Evolutionary conservation across 352 stramenopile species (phyloP), one percentile per base, ranked within the genome.

Genomic region (Globisporangium radiosum): DNA sequence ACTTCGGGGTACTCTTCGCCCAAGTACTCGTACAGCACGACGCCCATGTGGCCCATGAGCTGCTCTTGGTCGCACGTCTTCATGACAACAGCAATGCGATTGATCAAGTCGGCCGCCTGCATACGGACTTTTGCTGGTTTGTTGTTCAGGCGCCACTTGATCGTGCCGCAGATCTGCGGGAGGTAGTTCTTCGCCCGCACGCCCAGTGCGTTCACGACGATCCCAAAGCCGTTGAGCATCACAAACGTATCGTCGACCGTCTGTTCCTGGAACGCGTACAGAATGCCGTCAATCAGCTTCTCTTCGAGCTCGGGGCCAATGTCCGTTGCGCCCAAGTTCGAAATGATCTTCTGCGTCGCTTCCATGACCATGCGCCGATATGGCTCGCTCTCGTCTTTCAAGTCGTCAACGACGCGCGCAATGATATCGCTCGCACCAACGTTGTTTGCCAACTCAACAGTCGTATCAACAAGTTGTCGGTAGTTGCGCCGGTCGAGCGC

Each of bases 281-380:
- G 75, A 47, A 99, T 98, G 33, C 97, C 97, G 74, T 99, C 97
- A 61, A 99, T 98, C n/a, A 99, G 83, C 56, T 97, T 95, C 76
- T 99, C 97, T 66, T 99, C 97, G 0, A 99, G 76, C 13, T 97
- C 81, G 0, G 95, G 86, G 51, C 97, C 96, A 63, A 99, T 97
- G 72, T 99, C 96, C 0, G 87, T 95, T 15, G 90, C 92, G 37
- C 97, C 97, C 42, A 99, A 68, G 64, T 99, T 98, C 53, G 97
- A 90, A 8, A 99, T 85, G n/a, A 99, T 93, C 62, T 98, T 97
- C 64, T 98, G 87, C 48, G 99, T 96, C 1, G 94, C 98, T 67
- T 99, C 97, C 92, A 99, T 99, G 5, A 99, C 97, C 97, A 99
- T 99, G 38, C 95, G 88, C 52, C 97, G 86, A 67, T 99, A 99